Evolutionary conservation across 768 basidiomycete genomes (phyloP).

Genomic region (Lactifluus volemus): DNA sequence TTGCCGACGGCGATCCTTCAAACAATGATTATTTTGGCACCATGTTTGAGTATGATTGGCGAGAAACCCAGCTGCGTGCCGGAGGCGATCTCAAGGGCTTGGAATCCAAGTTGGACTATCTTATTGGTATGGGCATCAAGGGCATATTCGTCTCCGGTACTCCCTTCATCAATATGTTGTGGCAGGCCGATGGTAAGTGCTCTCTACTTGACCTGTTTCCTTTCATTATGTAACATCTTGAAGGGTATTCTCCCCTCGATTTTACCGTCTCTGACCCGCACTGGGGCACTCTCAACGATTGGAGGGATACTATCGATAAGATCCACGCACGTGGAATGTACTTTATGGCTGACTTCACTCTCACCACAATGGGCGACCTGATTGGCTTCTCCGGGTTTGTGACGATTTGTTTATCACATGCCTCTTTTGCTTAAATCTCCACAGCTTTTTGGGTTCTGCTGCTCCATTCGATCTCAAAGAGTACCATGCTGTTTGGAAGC

Average conservation of each 20-base stretch:
- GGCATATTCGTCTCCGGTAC: slow-evolving; percentile 90
- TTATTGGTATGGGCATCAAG: slow-evolving; percentile 80
- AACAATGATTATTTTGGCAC: slow-evolving; percentile 88
- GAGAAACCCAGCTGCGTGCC: slow-evolving; percentile 82
- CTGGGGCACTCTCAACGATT: slow-evolving; percentile 79
- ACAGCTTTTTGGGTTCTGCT: slow-evolving; percentile 66
- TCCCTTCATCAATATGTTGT: slow-evolving; percentile 88
- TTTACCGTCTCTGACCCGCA: slow-evolving; percentile 88
- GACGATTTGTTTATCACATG: neutral
- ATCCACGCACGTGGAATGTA: slow-evolving; percentile 84
- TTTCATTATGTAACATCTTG: slow-evolving; percentile 6
- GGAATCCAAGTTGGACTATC: slow-evolving; percentile 67
- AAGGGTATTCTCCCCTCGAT: slow-evolving; percentile 90
- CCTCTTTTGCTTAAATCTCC: slow-evolving; percentile 8
- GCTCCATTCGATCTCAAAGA: slow-evolving; percentile 74
- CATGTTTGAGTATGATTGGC: slow-evolving; percentile 73
- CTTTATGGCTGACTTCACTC: slow-evolving; percentile 87
- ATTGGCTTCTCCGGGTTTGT: slow-evolving; percentile 77
- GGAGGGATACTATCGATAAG: slow-evolving; percentile 64
- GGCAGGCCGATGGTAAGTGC: slow-evolving; percentile 87
- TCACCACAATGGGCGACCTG: slow-evolving; percentile 86
- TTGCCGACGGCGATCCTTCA: slow-evolving; percentile 84
- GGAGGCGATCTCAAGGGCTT: slow-evolving; percentile 87
- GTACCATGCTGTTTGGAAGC: slow-evolving; percentile 65
- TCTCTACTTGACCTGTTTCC: neutral